Evolutionary conservation across 495 filamentous ascomycete species (phyloP), one percentile per base, ranked within the genome.

Genomic region (Aspergillus hancockii): DNA sequence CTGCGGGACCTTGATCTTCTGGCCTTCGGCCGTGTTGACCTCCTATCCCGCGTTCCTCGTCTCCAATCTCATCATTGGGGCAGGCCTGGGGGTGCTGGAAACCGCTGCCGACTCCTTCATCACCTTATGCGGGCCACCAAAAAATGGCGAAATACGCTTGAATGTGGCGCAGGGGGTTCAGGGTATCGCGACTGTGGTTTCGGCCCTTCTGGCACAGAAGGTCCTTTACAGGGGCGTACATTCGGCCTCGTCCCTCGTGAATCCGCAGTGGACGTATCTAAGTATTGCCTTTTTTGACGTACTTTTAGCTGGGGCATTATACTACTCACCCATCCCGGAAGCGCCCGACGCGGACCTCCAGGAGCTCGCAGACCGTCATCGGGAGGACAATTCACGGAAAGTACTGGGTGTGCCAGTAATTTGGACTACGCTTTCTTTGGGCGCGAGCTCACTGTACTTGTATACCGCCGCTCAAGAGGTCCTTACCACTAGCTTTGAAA

Each of bases 211-310:
- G 8, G 86, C 86, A n/a, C 74, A 83, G 62, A 76, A 80, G 34
- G 86, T 86, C 16, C 80, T 89, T 9, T 88, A 88, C 71, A 74
- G 75, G 45, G 66, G 71, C 53, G 75, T 83, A 19, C 63, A 66
- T 7, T 71, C 79, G 52, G 81, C 81, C 6, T 74, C 81, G 0
- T 81, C 81, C 22, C 69, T 90, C 9, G 80, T 88, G 21, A 77
- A 87, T 56, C 83, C 88, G 1, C 87, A 90, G 67, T 90, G 87
- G 87, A 80, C 86, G n/a, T 90, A 89, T 56, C 83, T 90, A 5
- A 86, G 82, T 36, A 88, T 88, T 52, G 79, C 83, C 3, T 73
- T 90, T 0, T 88, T 89, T 63, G 85, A 81, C 52, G 75, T 88
- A 14, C 66, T 87, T 9, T 75, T 90, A 2, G 87, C 87, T 12